phyloP scores from a whole-genome alignment of 148 eudicot genomes.

The Vaccinium macrocarpon region DNA sequence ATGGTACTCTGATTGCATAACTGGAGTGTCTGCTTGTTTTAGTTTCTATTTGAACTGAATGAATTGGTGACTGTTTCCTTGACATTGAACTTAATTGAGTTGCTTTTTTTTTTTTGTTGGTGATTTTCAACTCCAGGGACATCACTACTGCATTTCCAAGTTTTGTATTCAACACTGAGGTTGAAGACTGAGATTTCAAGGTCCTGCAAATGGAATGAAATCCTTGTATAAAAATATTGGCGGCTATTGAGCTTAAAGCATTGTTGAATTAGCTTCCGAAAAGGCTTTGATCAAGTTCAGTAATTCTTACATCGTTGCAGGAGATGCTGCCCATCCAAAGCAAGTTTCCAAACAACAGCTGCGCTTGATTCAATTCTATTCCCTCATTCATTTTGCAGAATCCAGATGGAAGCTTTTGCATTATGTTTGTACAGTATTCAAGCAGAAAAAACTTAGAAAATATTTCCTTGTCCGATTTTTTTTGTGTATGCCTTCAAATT shows the following conservation, averaged over 20 bases:
- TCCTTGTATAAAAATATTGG: not conserved
- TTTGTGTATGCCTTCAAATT: not conserved
- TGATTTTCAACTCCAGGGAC: conserved; percentile 48
- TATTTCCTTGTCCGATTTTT: not conserved
- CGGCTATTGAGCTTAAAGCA: not conserved
- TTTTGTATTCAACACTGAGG: conserved; percentile 73
- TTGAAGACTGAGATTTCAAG: conserved; percentile 43
- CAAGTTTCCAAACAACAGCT: not conserved
- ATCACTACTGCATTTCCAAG: conserved; percentile 73
- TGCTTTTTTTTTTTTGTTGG: not conserved
- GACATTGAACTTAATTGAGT: not conserved
- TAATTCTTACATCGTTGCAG: not conserved
- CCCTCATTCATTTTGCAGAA: not conserved
- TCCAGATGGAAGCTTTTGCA: not conserved
- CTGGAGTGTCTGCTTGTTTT: not conserved
- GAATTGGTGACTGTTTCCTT: not conserved
- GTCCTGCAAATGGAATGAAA: not conserved
- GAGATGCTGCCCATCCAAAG: conserved; percentile 9
- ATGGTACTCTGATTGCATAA: not conserved
- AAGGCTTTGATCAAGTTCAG: not conserved
- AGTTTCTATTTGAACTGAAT: not conserved
- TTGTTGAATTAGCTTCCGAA: not conserved
- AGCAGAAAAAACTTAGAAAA: not conserved
- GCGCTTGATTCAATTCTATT: not conserved
- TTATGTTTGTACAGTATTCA: not conserved